phyloP scores from a whole-genome alignment of 768 basidiomycete species.

The Suillus fuscotomentosus region DNA sequence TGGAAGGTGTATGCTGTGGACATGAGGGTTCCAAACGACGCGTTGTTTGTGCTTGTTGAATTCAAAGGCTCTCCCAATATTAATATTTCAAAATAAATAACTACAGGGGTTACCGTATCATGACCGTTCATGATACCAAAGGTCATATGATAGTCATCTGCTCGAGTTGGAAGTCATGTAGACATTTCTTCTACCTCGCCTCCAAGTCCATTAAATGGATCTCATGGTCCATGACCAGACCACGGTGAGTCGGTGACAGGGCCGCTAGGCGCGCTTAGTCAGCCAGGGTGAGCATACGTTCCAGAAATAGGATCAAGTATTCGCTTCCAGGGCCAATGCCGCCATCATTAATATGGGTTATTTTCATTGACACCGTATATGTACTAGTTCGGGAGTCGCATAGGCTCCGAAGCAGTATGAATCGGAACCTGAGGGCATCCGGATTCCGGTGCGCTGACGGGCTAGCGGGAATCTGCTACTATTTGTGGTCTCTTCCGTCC shows the following conservation, averaged over 20 bases:
- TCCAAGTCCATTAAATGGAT: too few species aligned
- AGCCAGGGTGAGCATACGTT: too few species aligned
- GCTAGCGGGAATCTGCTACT: background rate
- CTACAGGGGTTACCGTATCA: too few species aligned
- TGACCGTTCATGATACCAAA: too few species aligned
- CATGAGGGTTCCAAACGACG: background rate
- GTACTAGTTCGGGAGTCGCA: too few species aligned
- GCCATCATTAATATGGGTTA: background rate
- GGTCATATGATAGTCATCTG: too few species aligned
- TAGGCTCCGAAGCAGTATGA: background rate
- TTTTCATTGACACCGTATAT: background rate
- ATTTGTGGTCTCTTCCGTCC: background rate
- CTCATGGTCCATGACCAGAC: too few species aligned
- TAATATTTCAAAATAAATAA: too few species aligned
- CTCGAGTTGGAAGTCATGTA: too few species aligned
- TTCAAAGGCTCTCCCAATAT: background rate
- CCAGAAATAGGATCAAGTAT: background rate
- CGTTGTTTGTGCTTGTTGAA: background rate
- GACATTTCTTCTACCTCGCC: too few species aligned
- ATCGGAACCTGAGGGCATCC: background rate
- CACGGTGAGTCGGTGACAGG: too few species aligned
- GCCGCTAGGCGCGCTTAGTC: too few species aligned
- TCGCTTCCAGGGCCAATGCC: background rate
- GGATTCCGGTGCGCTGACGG: background rate
- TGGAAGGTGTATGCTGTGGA: constrained; percentile 24